These are phyloP conservation scores for Globisporangium nagaii DNA, from an alignment of 352 stramenopile genomes.

Conservation along the genomic window DNA sequence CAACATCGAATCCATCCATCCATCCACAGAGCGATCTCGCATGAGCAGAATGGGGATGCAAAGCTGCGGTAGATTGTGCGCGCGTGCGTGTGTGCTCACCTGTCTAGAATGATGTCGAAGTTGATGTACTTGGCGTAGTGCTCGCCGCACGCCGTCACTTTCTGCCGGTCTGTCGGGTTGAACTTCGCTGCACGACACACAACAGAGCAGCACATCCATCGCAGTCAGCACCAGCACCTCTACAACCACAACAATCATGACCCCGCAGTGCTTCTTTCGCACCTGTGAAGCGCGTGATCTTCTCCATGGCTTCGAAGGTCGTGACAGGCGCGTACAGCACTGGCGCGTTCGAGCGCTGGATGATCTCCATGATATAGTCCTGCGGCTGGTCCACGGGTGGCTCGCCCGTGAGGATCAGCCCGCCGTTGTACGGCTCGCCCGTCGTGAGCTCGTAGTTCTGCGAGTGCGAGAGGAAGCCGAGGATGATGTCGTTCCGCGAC, in stretches of 20 bases:
- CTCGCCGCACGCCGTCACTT: constrained; percentile 73
- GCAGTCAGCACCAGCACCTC: neutral
- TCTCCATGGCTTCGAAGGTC: constrained; percentile 80
- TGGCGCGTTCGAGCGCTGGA: constrained; percentile 46
- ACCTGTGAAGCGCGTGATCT: constrained; percentile 78
- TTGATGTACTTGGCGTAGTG: constrained; percentile 84
- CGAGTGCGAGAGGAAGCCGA: constrained; percentile 79
- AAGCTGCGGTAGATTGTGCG: neutral
- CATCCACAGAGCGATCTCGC: too few species aligned
- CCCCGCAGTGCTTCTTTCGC: constrained; percentile 4
- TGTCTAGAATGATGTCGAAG: constrained; percentile 69
- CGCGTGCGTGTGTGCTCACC: constrained; percentile 12
- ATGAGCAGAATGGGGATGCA: too few species aligned
- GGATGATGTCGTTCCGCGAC: constrained; percentile 88
- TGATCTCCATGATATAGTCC: constrained; percentile 75
- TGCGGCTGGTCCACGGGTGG: constrained; percentile 71
- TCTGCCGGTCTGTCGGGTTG: constrained; percentile 73
- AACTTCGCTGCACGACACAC: constrained; percentile 66
- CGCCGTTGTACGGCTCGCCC: constrained; percentile 68
- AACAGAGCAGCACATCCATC: neutral
- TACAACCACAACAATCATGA: neutral
- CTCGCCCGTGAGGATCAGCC: constrained; percentile 84
- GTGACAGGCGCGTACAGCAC: constrained; percentile 75
- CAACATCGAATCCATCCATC: too few species aligned
- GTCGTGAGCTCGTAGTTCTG: constrained; percentile 70